Evolutionary conservation across 164 flowering plant genomes (phyloP).

Genomic region (Cinnamomum micranthum): DNA sequence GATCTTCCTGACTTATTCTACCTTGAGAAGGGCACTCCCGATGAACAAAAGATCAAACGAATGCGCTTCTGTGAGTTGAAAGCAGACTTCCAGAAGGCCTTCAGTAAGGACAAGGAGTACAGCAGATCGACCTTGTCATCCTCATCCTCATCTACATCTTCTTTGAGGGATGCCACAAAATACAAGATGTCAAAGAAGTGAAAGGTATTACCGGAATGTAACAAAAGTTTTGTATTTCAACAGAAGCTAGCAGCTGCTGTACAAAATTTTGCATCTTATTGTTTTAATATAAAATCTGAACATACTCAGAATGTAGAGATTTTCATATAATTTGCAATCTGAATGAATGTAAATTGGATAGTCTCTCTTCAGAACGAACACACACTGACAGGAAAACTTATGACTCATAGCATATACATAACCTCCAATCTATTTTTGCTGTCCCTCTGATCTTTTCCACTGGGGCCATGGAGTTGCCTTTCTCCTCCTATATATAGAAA

Average conservation of each 20-base stretch:
- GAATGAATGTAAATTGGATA: too few species aligned
- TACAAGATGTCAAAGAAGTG: not conserved
- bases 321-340: too few species aligned
- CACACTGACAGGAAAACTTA: too few species aligned
- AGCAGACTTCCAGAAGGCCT: conserved; percentile 54
- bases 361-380: too few species aligned
- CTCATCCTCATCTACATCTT: conserved; percentile 34
- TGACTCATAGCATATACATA: too few species aligned
- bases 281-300: not conserved
- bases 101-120: conserved; percentile 52
- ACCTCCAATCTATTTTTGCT: too few species aligned
- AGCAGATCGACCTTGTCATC: conserved; percentile 26
- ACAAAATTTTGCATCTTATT: not conserved
- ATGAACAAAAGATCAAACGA: conserved; percentile 49
- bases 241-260: not conserved
- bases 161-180: conserved; percentile 2
- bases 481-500: too few species aligned
- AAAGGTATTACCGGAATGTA: not conserved
- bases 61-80: conserved; percentile 52
- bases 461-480: too few species aligned
- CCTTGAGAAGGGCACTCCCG: conserved; percentile 51
- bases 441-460: too few species aligned
- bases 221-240: not conserved
- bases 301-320: not conserved
- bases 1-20: conserved; percentile 41